Base-by-base conservation (phyloP, 106 monocot species). In the Platanthera zijinensis region DNA sequence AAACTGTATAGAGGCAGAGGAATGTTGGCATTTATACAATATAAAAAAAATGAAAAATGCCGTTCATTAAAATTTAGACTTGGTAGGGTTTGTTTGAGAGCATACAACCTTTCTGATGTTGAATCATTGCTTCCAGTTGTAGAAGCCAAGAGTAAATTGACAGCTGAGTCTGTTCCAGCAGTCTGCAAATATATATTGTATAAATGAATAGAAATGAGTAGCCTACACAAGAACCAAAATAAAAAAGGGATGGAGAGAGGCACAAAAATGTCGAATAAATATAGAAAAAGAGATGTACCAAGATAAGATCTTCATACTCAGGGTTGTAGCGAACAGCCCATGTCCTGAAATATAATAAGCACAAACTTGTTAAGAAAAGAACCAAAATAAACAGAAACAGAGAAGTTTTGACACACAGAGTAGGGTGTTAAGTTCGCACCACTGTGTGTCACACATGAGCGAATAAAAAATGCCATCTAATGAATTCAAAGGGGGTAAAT, bases 111-210 rank as follows among this genome's bases (percentile, higher is more conserved):
- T 81, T 92, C 92, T 70, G 76, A 67, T 59, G 79, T 74, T 70
- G 75, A 87, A 77, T 88, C 82, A 48, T 85, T 80, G 76, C 57
- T 79, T 46, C 71, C 75, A 73, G 74, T 17, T 8, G 61, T 15
- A 79, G 78, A 72, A 52, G 82, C 90, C 67, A 79, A 79, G 89
- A 90, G 93, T 67, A 97, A 88, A 68, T 92, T 94, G 18, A 97
- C 97, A 82, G 97, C 81, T 79, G 97, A 97, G 84, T 94, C 97
- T 67, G 94, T 97, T 69, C 97, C 97, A 74, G 91, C 87, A 90
- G 91, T 97, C 97, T 97, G 86, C 12, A 83, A 81, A 73, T 50
- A 83, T 78, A 10, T 63, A 52, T 57, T 48, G 48, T 32, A 77
- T 86, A 25, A 87, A 69, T 71, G 51, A 84, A 51, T 4, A 66